Percentiles rank a stretch among this genome's conserved stretches.
These are phyloP conservation scores for Cardamine occulta DNA, from an alignment of 345 rosid species.

Conservation along the genomic window DNA sequence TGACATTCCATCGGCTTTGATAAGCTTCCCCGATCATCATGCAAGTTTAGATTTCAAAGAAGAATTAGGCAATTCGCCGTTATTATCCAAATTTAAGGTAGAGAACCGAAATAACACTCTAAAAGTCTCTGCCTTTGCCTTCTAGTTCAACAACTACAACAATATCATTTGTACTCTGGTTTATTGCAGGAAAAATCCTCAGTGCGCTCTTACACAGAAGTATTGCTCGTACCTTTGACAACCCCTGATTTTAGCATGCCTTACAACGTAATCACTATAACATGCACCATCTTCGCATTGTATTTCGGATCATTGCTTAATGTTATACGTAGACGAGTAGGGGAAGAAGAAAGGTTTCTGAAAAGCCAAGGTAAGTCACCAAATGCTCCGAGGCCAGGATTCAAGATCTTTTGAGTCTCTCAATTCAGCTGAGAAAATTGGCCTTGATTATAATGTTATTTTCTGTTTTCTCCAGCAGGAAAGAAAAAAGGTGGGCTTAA, in stretches of 20 bases:
- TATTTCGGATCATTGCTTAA: constrained; percentile 92
- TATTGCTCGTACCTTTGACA: constrained; percentile 83
- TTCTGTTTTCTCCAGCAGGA: constrained; percentile 53
- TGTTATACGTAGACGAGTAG: constrained; percentile 68
- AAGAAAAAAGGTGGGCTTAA: constrained; percentile 49
- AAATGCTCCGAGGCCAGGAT: background rate
- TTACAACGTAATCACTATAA: constrained; percentile 93
- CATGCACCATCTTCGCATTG: constrained; percentile 87
- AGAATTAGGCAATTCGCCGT: constrained; percentile 48
- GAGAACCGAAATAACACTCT: background rate
- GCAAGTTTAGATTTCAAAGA: constrained; percentile 55
- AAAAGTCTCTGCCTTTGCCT: background rate
- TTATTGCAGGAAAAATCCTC: constrained; percentile 65
- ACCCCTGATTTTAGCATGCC: constrained; percentile 99
- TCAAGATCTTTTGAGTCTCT: constrained; percentile 1
- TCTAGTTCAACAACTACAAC: background rate
- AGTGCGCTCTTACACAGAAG: constrained; percentile 86
- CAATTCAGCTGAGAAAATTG: background rate
- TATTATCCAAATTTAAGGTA: constrained; percentile 73
- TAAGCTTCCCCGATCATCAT: constrained; percentile 69
- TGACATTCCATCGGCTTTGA: constrained; percentile 91
- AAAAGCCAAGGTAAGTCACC: constrained; percentile 62
- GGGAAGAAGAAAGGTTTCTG: constrained; percentile 82
- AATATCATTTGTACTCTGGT: constrained; percentile 19
- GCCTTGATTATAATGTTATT: background rate